Evolutionary conservation across 768 basidiomycete genomes (phyloP), one percentile per base, ranked within the genome.

Genomic region (Favolaschia claudopus): DNA sequence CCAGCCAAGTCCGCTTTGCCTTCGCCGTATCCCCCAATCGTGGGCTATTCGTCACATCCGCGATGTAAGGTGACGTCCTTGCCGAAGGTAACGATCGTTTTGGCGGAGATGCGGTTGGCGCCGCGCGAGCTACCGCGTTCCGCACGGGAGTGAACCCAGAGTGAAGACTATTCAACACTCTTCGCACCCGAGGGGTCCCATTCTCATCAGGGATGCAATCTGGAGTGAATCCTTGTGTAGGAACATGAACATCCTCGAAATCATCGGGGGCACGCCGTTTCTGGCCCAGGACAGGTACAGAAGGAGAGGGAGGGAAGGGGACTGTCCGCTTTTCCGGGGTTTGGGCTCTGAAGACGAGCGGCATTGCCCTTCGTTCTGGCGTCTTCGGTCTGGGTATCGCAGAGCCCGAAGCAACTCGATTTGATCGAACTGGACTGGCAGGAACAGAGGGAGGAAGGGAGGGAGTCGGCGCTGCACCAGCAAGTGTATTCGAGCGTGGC

Each of bases 201-300:
- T 73, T 72, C 52, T 77, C 74, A 45, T 77, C 77, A 20, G 79
- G 74, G 25, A 82, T 71, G 39, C 84, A 80, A 10, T 88, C 87
- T 0, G 77, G 76, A 33, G 81, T 87, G 76, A 84, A 90, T 4
- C 78, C 88, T 67, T 92, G 89, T 0, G 84, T 81, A 24, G 89
- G 88, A 25, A 89, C 73, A 49, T 81, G 79, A 49, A 72, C 82
- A 68, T 62, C 79, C 46, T 91, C 89, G 61, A 89, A 89, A 64
- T 93, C 91, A 53, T 92, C 91, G 2, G 92, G 91, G 25, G 86
- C 88, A 22, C 85, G 83, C 12, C 91, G 83, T 69, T 92, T 93
- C 76, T 86, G 88, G 28, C 89, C 87, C 32, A 84, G 81, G 15
- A 82, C 73, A 2, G 78, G 73, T 20, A 76, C 70, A 42, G 77